These are phyloP conservation scores for Simplicillium aogashimaense DNA, from an alignment of 2,329 filamentous ascomycete genomes.

Conservation along the genomic window DNA sequence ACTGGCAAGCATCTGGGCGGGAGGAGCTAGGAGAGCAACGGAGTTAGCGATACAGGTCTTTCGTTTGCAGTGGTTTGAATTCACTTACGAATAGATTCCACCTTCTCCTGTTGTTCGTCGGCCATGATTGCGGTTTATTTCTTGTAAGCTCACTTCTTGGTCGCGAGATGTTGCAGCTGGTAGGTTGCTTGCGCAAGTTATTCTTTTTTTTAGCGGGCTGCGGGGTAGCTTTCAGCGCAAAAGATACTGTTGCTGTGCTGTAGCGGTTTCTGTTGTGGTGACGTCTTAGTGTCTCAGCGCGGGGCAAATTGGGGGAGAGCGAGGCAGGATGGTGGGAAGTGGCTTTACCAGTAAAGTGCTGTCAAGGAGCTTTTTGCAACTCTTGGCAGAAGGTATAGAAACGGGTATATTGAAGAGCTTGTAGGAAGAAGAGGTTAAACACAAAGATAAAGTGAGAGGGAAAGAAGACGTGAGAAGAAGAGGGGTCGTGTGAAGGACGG, in stretches of 20 bases:
- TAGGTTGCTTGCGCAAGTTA: background rate
- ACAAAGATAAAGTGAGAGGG: slow-evolving; percentile 1
- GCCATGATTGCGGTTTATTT: slow-evolving; percentile 29
- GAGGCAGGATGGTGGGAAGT: background rate
- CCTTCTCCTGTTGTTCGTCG: slow-evolving; percentile 19
- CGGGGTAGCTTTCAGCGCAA: background rate
- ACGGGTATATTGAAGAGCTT: background rate
- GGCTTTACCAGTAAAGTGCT: background rate
- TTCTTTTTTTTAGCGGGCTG: background rate
- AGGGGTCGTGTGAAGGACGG: slow-evolving; percentile 11
- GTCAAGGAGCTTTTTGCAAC: background rate
- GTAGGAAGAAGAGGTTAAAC: slow-evolving; percentile 1
- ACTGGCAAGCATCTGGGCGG: slow-evolving; percentile 59
- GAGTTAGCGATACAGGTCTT: slow-evolving; percentile 12
- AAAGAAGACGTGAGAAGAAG: slow-evolving; percentile 5
- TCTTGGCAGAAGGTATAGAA: background rate
- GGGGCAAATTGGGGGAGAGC: slow-evolving; percentile 1
- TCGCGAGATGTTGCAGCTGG: background rate
- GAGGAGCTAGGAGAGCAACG: slow-evolving; percentile 38
- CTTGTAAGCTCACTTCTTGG: background rate
- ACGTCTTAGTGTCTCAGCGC: slow-evolving; percentile 6
- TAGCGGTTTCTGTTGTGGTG: slow-evolving; percentile 7
- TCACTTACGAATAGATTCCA: slow-evolving; percentile 21
- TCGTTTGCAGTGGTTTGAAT: slow-evolving; percentile 7
- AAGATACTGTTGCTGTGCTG: slow-evolving; percentile 5